Evolutionary conservation across 2,329 filamentous ascomycete genomes (phyloP).

Genomic region (Pseudogymnoascus sp.): DNA sequence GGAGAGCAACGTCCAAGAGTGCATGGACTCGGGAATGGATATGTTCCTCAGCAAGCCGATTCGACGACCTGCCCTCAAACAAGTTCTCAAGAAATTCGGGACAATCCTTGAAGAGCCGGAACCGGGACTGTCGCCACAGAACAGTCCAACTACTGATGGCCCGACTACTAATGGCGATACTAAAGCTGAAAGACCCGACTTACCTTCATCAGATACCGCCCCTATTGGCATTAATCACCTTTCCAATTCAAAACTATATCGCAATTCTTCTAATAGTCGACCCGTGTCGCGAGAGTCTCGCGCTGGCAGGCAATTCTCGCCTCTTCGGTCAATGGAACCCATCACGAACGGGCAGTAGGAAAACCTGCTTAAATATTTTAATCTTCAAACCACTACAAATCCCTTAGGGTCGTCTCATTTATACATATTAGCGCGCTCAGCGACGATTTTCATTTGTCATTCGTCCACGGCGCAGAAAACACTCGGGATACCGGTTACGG

Average conservation of each 20-base stretch:
- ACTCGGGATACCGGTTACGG: background rate
- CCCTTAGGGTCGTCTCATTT: background rate
- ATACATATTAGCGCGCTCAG: background rate
- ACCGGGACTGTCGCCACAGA: slow-evolving; percentile 11
- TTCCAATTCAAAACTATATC: background rate
- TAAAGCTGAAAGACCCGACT: background rate
- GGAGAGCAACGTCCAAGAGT: slow-evolving; percentile 80
- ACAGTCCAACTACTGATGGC: background rate
- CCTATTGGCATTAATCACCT: background rate
- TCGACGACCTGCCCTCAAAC: slow-evolving; percentile 74
- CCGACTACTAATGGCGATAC: background rate
- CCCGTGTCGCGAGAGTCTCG: background rate
- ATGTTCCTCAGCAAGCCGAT: slow-evolving; percentile 77
- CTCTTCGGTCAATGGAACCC: background rate
- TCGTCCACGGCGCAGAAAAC: slow-evolving; percentile 6
- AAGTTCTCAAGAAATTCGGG: slow-evolving; percentile 76
- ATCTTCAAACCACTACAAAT: background rate
- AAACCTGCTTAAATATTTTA: background rate
- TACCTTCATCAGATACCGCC: background rate
- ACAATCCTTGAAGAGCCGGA: slow-evolving; percentile 66
- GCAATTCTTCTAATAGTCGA: background rate
- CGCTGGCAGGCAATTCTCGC: background rate
- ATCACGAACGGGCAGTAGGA: background rate
- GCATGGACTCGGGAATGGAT: slow-evolving; percentile 86
- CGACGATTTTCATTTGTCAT: slow-evolving; percentile 4